Base-by-base conservation (phyloP, 1,139 yeast genomes). In the Candida tropicalis region DNA sequence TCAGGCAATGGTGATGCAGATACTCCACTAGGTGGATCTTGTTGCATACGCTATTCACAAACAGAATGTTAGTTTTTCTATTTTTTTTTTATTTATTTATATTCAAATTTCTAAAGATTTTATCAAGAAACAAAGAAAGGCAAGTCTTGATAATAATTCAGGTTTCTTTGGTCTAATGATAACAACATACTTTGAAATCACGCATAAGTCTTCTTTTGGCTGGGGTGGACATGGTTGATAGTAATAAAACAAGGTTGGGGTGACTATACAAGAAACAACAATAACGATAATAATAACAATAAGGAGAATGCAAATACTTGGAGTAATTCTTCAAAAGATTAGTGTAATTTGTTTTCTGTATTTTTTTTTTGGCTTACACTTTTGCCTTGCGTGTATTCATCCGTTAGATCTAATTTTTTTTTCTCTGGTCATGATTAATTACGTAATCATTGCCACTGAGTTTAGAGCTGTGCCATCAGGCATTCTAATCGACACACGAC, bases 151-250 rank as follows among this genome's bases (percentile, higher is more conserved):
- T n/a, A n/a, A n/a, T n/a, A n/a, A n/a, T 6, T 15, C 9, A 8
- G 5, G 11, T 32, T 40, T 40, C 22, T 13, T 24, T 2, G 26
- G 4, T 16, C 35, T 7, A 6, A 16, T 22, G 24, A 28, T 13
- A 22, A n/a, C 6, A 8, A 68, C 85, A 43, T 70, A 82, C 88
- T 69, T 90, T 91, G 70, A 93, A 90, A 68, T 93, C 99, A 65
- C 99, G 88, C 98, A 93, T 93, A 57, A 93, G 82, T 72, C 99
- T 84, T 81, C 97, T 86, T 65, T 97, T 84, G 9, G 99, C 99
- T 23, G 97, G 95, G 4, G 99, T 93, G 11, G 98, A 91, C 99
- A 93, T 93, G 17, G 27, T 29, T 10, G 12, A 12, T 25, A 4
- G n/a, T 27, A 27, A 11, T 27, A 27, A 27, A 25, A 11, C 5